phyloP scores from a whole-genome alignment of 2,329 filamentous ascomycete genomes.

The Claviceps purpurea region DNA sequence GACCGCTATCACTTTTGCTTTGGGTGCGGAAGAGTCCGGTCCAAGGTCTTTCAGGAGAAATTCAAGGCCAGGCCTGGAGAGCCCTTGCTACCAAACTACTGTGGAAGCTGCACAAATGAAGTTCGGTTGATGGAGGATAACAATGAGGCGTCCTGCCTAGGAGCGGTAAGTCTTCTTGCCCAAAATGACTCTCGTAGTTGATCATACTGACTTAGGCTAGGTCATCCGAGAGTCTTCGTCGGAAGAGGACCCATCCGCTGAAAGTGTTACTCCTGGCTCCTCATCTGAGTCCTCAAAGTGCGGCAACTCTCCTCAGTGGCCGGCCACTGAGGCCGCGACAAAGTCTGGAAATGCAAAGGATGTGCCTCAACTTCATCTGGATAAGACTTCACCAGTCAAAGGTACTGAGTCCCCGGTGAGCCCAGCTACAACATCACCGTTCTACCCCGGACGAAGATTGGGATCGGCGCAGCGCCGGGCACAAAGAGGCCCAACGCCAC shows the following conservation, averaged over 20 bases:
- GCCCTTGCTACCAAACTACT: constrained; percentile 20
- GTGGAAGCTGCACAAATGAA: constrained; percentile 14
- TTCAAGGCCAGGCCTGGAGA: constrained; percentile 12
- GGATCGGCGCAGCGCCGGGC: constrained; percentile 17
- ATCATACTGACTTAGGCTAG: neutral
- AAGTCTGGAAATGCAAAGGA: neutral
- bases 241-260: neutral
- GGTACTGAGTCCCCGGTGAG: constrained; percentile 1
- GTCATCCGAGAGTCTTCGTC: neutral
- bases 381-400: neutral
- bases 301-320: neutral
- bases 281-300: neutral
- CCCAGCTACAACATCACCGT: constrained; percentile 6
- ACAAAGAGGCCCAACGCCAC: constrained; percentile 11
- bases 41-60: constrained; percentile 13
- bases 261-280: neutral
- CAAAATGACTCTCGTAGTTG: too few relatives aligned
- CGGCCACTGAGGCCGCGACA: neutral
- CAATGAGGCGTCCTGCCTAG: constrained; percentile 14
- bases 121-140: constrained; percentile 12
- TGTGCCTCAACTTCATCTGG: neutral
- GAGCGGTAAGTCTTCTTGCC: constrained; percentile 11
- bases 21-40: constrained; percentile 15
- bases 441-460: constrained; percentile 11
- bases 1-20: constrained; percentile 27